These are phyloP conservation scores for Galerina sulciceps DNA, from an alignment of 768 basidiomycete species.

Conservation along the genomic window DNA sequence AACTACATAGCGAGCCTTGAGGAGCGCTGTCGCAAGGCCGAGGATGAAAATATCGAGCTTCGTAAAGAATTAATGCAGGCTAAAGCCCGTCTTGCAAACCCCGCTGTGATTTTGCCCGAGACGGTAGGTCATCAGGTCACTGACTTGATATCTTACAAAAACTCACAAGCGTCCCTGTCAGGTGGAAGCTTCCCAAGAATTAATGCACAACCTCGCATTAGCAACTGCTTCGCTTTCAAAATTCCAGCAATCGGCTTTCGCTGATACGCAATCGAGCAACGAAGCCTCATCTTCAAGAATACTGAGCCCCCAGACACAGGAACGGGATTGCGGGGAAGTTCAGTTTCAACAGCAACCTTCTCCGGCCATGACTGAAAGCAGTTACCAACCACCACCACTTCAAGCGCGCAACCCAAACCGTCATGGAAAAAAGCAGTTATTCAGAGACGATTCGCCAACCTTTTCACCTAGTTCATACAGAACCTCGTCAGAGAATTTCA, in stretches of 20 bases:
- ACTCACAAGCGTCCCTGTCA: conserved; percentile 24
- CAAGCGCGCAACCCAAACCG: not conserved
- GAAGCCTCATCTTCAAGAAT: not conserved
- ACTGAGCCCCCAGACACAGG: no score
- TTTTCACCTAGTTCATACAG: conserved; percentile 13
- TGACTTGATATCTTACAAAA: not conserved
- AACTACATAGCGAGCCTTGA: conserved; percentile 61
- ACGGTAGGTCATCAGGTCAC: conserved; percentile 30
- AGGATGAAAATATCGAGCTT: conserved; percentile 58
- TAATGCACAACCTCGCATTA: conserved; percentile 50
- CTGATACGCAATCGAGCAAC: conserved; percentile 13
- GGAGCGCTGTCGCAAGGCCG: conserved; percentile 52
- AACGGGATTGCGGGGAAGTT: not conserved
- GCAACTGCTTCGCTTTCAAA: conserved; percentile 54
- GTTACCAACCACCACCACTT: not conserved
- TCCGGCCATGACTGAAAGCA: not conserved
- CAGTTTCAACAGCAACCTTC: not conserved
- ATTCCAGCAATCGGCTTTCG: conserved; percentile 54
- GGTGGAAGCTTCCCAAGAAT: conserved; percentile 56
- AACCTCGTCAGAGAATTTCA: conserved; percentile 3
- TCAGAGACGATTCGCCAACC: conserved; percentile 29
- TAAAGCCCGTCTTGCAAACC: conserved; percentile 40
- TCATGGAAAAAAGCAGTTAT: conserved; percentile 32
- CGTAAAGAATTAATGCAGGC: conserved; percentile 51
- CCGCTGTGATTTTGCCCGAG: conserved; percentile 31